Percentiles rank a stretch among this genome's conserved stretches.
These are phyloP conservation scores for Breynia disticha DNA, from an alignment of 441 rosid species.

Conservation along the genomic window DNA sequence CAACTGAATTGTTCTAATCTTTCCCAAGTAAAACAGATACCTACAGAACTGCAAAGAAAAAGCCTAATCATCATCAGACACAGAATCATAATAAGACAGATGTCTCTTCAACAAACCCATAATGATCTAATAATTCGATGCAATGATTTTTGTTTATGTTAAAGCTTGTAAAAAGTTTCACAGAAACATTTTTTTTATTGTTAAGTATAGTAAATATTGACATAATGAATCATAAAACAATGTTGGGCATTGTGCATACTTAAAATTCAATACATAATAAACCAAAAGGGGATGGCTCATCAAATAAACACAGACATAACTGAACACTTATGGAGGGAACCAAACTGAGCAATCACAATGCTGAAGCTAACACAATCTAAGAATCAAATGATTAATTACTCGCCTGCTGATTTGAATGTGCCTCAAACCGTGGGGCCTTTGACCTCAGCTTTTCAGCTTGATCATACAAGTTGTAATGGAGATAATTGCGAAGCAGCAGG, in stretches of 20 bases:
- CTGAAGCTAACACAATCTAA: background rate
- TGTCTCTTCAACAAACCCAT: background rate
- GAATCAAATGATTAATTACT: background rate
- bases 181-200: no score
- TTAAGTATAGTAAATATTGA: no score
- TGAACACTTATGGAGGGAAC: background rate
- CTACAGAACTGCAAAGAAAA: conserved; percentile 52
- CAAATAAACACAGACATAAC: background rate
- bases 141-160: no score
- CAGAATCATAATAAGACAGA: background rate
- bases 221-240: no score
- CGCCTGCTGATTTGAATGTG: conserved; percentile 67
- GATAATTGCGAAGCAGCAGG: conserved; percentile 62
- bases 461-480: conserved; percentile 68
- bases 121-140: no score
- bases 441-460: conserved; percentile 78
- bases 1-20: conserved; percentile 66
- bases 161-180: no score
- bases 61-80: conserved; percentile 6
- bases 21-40: conserved; percentile 64
- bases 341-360: background rate
- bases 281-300: no score
- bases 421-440: conserved; percentile 65
- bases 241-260: no score
- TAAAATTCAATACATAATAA: no score